phyloP scores from a whole-genome alignment of 768 basidiomycete species.

The Kondoa malvinella region DNA sequence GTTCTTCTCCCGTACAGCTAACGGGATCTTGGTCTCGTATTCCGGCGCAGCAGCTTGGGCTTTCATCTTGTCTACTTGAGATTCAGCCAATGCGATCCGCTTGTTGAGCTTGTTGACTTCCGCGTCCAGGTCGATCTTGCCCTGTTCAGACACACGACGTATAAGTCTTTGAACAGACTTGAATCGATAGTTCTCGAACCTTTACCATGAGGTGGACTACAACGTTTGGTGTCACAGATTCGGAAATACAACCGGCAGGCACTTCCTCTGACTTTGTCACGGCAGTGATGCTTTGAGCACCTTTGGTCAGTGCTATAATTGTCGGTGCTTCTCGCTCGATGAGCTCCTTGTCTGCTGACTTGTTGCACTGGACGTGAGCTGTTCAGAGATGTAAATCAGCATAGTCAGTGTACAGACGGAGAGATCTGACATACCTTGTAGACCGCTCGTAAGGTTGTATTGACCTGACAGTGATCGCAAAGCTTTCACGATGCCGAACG shows the following conservation, averaged over 20 bases:
- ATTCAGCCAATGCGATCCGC: constrained; percentile 55
- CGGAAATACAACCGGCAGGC: constrained; percentile 73
- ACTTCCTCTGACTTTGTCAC: constrained; percentile 50
- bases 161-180: not conserved
- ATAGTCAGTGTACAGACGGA: too few species aligned
- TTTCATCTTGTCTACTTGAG: constrained; percentile 55
- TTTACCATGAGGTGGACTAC: constrained; percentile 69
- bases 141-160: constrained; percentile 38
- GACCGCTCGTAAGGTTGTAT: constrained; percentile 70
- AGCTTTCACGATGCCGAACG: constrained; percentile 58
- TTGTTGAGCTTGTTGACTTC: constrained; percentile 82
- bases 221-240: constrained; percentile 55
- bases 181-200: constrained; percentile 37
- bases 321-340: constrained; percentile 54
- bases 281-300: constrained; percentile 58
- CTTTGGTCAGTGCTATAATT: constrained; percentile 68
- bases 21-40: constrained; percentile 65
- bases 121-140: constrained; percentile 69
- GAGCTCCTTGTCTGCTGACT: constrained; percentile 31
- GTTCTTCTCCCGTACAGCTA: constrained; percentile 53
- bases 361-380: constrained; percentile 66
- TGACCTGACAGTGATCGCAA: constrained; percentile 72
- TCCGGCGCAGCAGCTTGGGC: constrained; percentile 45
- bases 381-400: not conserved
- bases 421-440: constrained; percentile 45